Percentiles rank a stretch among this genome's conserved stretches.
These are phyloP conservation scores for Viridothelium virens DNA, from an alignment of 495 filamentous ascomycete genomes.

Conservation along the genomic window DNA sequence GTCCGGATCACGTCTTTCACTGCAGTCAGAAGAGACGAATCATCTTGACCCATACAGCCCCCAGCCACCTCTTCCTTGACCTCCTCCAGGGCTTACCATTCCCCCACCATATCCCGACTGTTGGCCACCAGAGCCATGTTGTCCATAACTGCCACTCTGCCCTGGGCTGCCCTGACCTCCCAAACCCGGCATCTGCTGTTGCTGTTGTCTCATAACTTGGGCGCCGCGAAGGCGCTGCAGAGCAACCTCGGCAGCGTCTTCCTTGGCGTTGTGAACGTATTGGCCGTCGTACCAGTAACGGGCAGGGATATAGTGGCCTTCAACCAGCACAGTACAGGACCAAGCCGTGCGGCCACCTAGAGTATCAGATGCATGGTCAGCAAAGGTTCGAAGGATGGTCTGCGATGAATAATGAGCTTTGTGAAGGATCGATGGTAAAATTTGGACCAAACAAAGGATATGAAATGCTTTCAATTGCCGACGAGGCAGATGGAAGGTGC, in stretches of 20 bases:
- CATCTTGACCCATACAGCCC: slow-evolving; percentile 1
- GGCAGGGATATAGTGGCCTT: slow-evolving; percentile 50
- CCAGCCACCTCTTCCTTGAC: slow-evolving; percentile 6
- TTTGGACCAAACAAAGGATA: not conserved
- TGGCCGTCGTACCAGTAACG: slow-evolving; percentile 90
- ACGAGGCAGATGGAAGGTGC: too few species aligned
- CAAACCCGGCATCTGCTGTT: not conserved
- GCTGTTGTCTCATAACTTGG: slow-evolving; percentile 8
- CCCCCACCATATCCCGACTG: not conserved
- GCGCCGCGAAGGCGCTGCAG: slow-evolving; percentile 15
- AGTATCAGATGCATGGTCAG: slow-evolving; percentile 12
- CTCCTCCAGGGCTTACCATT: not conserved
- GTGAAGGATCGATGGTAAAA: not conserved
- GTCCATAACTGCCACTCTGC: not conserved
- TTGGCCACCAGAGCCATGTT: not conserved
- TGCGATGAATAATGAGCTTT: too few species aligned
- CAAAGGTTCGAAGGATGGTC: too few species aligned
- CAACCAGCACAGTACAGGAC: slow-evolving; percentile 64
- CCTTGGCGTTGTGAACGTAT: slow-evolving; percentile 76
- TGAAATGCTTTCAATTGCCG: too few species aligned
- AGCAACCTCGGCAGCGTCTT: slow-evolving; percentile 63
- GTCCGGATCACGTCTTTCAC: too few species aligned
- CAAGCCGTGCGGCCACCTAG: slow-evolving; percentile 85
- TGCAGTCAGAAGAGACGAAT: not conserved
- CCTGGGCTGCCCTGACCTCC: not conserved